Evolutionary conservation across 176 grass and related monocot species (phyloP).

Genomic region (Hordeum vulgare): DNA sequence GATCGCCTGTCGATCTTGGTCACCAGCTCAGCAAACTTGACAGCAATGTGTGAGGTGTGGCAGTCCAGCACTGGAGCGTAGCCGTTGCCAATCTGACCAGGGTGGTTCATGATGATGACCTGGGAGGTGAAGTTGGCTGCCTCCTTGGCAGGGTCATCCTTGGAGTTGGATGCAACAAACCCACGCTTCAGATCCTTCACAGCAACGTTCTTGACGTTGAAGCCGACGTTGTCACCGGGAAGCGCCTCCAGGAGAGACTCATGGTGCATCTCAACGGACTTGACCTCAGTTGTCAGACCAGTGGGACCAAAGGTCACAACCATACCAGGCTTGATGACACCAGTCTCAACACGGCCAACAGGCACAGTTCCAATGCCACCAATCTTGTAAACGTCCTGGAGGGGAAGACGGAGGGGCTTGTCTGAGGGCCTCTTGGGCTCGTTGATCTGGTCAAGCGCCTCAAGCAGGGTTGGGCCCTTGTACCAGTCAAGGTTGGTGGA

Average conservation of each 20-base stretch:
- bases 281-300: conserved; percentile 78
- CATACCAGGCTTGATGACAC: conserved; percentile 76
- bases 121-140: conserved; percentile 81
- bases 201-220: conserved; percentile 84
- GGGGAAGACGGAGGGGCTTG: conserved; percentile 87
- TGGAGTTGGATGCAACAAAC: conserved; percentile 76
- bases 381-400: conserved; percentile 96
- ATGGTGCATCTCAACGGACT: conserved; percentile 97
- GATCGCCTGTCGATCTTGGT: conserved; percentile 89
- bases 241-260: conserved; percentile 70
- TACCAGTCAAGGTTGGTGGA: conserved; percentile 84
- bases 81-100: conserved; percentile 82
- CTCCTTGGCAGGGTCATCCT: conserved; percentile 90
- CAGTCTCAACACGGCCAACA: conserved; percentile 73
- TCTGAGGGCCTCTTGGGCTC: conserved; percentile 82
- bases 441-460: conserved; percentile 67
- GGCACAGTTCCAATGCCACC: conserved; percentile 87
- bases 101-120: conserved; percentile 99
- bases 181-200: conserved; percentile 90
- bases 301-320: conserved; percentile 69
- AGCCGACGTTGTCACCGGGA: conserved; percentile 70
- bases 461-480: conserved; percentile 74
- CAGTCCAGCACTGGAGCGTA: conserved; percentile 85
- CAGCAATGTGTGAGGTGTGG: conserved; percentile 91
- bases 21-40: conserved; percentile 79